phyloP scores from a whole-genome alignment of 495 filamentous ascomycete species.

The Massariosphaeria phaeospora region DNA sequence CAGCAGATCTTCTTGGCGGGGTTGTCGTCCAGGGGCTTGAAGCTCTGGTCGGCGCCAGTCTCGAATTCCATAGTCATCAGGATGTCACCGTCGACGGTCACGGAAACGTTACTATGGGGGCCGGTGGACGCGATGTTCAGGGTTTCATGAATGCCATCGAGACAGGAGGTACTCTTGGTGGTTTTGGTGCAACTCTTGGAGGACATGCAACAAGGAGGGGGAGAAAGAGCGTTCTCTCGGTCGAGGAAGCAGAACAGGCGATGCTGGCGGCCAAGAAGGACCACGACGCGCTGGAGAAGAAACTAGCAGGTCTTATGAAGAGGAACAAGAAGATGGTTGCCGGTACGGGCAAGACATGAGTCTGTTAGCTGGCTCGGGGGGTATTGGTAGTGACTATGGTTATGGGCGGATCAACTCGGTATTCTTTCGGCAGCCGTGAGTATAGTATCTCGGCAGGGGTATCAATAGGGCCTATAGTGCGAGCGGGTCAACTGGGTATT shows the following conservation, averaged over 20 bases:
- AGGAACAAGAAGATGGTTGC: slow-evolving; percentile 48
- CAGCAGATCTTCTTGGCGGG: slow-evolving; percentile 24
- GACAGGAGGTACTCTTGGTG: neutral
- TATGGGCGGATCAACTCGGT: too few relatives aligned
- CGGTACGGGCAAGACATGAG: slow-evolving; percentile 2
- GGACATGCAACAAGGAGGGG: slow-evolving; percentile 1
- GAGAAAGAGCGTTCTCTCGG: slow-evolving; percentile 42
- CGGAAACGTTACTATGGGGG: slow-evolving; percentile 7
- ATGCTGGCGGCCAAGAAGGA: slow-evolving; percentile 58
- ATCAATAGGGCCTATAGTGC: too few relatives aligned
- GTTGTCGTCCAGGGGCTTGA: slow-evolving; percentile 29
- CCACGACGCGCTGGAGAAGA: slow-evolving; percentile 65
- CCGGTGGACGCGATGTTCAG: slow-evolving; percentile 6
- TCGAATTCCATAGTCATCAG: slow-evolving; percentile 7
- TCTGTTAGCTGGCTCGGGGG: too few relatives aligned
- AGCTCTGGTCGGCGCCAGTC: slow-evolving; percentile 23
- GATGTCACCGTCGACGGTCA: slow-evolving; percentile 1
- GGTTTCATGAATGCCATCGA: slow-evolving; percentile 9
- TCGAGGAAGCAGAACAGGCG: slow-evolving; percentile 59
- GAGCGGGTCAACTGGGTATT: too few relatives aligned
- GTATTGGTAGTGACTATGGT: too few relatives aligned
- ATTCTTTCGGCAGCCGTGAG: too few relatives aligned
- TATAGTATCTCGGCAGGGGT: too few relatives aligned
- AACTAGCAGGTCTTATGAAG: slow-evolving; percentile 54
- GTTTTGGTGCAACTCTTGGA: slow-evolving; percentile 34